phyloP scores from a whole-genome alignment of 108 stramenopile species.

The Cyclostephanos tholiformis region DNA sequence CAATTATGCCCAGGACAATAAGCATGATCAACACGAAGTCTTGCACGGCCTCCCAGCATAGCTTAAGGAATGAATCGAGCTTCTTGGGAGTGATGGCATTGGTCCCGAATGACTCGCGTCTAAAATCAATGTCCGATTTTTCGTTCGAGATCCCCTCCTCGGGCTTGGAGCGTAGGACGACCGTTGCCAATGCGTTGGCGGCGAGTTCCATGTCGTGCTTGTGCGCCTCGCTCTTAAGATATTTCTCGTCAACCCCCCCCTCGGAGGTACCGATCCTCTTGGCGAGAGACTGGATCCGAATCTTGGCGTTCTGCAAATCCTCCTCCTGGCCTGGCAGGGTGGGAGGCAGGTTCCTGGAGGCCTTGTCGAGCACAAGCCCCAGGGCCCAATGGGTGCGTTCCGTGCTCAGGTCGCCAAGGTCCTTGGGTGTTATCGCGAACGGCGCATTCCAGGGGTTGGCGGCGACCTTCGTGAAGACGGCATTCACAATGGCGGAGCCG shows the following conservation, averaged over 20 bases:
- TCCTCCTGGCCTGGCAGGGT: slow-evolving; percentile 14
- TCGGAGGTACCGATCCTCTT: slow-evolving; percentile 53
- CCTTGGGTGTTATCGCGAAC: slow-evolving; percentile 46
- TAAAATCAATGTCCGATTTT: slow-evolving; percentile 62
- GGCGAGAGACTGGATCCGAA: slow-evolving; percentile 60
- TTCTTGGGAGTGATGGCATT: slow-evolving; percentile 77
- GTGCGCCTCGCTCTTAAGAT: slow-evolving; percentile 41
- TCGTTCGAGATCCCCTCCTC: too few relatives aligned
- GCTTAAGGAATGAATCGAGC: slow-evolving; percentile 72
- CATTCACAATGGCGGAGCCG: slow-evolving; percentile 29
- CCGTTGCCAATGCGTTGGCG: slow-evolving; percentile 70
- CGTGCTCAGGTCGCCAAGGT: slow-evolving; percentile 59
- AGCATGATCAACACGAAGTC: too few relatives aligned
- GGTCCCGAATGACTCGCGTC: slow-evolving; percentile 67
- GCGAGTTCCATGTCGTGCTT: slow-evolving; percentile 68
- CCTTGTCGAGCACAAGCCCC: slow-evolving; percentile 65
- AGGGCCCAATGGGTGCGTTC: slow-evolving; percentile 67
- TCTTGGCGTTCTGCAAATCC: slow-evolving; percentile 17
- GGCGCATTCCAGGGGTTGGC: slow-evolving; percentile 21
- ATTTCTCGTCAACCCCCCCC: slow-evolving; percentile 21
- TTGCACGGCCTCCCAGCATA: slow-evolving; percentile 93
- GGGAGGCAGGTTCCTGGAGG: slow-evolving; percentile 31
- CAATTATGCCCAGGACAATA: slow-evolving; percentile 88
- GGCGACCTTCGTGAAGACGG: slow-evolving; percentile 25
- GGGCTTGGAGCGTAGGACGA: slow-evolving; percentile 63